Conservation (phyloP, 108 stramenopile species). For the Nannochloropsis gaditana region DNA sequence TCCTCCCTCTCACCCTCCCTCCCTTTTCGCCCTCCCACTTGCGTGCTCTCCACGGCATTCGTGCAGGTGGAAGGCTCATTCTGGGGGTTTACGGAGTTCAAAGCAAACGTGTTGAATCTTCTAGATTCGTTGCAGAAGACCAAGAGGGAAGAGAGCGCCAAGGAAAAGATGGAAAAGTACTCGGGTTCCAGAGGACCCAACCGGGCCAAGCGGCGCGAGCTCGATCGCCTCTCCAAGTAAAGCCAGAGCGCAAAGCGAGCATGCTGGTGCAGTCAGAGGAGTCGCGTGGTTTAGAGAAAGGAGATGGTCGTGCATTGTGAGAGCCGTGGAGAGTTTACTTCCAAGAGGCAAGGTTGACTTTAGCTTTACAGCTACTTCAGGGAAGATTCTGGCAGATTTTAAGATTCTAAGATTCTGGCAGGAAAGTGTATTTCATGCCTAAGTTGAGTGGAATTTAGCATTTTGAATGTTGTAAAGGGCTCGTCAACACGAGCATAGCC, state of each 20-base stretch:
- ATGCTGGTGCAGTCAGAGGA: neutral
- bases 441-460: too few relatives aligned
- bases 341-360: too few relatives aligned
- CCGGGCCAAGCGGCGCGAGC: neutral
- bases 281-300: neutral
- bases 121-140: conserved; percentile 31
- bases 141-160: conserved; percentile 27
- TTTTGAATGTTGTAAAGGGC: too few relatives aligned
- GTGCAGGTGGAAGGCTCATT: conserved; percentile 35
- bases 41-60: neutral
- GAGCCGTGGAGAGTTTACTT: too few relatives aligned
- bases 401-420: too few relatives aligned
- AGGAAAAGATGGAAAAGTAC: conserved; percentile 30
- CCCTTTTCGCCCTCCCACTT: neutral
- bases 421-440: too few relatives aligned
- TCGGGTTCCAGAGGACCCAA: neutral
- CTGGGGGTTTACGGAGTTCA: conserved; percentile 37
- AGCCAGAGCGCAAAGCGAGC: neutral
- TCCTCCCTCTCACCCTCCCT: neutral
- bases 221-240: neutral
- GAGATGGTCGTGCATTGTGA: neutral
- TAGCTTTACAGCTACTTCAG: too few relatives aligned
- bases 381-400: too few relatives aligned
- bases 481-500: too few relatives aligned
- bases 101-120: conserved; percentile 32